Conservation (phyloP, 495 filamentous ascomycete genomes). For the Trichoderma gamsii region DNA sequence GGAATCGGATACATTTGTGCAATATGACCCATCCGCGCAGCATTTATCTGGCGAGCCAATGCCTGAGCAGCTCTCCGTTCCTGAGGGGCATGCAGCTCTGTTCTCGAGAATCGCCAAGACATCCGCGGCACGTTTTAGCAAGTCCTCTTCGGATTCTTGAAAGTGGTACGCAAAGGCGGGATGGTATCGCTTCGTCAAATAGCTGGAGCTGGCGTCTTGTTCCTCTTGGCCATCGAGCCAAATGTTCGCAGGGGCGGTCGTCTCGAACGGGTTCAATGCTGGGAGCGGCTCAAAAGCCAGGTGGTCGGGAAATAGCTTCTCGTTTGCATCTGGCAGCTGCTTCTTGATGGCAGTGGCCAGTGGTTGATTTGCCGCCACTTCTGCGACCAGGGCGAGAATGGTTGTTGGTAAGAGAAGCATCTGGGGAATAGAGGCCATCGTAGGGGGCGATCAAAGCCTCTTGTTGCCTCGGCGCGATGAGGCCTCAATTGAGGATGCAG, state of each 20-base stretch:
- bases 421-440: constrained; percentile 12
- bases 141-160: constrained; percentile 20
- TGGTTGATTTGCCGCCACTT: constrained; percentile 2
- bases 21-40: constrained; percentile 61
- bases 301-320: constrained; percentile 73
- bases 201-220: constrained; percentile 23
- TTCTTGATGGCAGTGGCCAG: constrained; percentile 49
- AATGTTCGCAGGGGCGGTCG: constrained; percentile 20
- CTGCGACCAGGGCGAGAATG: constrained; percentile 31
- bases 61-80: constrained; percentile 57
- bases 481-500: neutral
- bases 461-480: neutral
- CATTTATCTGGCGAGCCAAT: constrained; percentile 73
- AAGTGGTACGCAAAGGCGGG: constrained; percentile 36
- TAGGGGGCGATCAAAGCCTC: constrained; percentile 1
- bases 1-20: constrained; percentile 64
- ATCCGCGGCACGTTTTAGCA: constrained; percentile 31
- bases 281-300: constrained; percentile 38
- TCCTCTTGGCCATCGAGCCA: constrained; percentile 22
- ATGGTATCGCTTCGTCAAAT: constrained; percentile 28
- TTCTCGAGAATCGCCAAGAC: constrained; percentile 35
- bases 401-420: constrained; percentile 36
- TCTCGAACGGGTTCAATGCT: constrained; percentile 17
- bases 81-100: constrained; percentile 66
- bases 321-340: constrained; percentile 73